Base-by-base conservation (phyloP, 2,329 filamentous ascomycete genomes). In the Aspergillus sp. region DNA sequence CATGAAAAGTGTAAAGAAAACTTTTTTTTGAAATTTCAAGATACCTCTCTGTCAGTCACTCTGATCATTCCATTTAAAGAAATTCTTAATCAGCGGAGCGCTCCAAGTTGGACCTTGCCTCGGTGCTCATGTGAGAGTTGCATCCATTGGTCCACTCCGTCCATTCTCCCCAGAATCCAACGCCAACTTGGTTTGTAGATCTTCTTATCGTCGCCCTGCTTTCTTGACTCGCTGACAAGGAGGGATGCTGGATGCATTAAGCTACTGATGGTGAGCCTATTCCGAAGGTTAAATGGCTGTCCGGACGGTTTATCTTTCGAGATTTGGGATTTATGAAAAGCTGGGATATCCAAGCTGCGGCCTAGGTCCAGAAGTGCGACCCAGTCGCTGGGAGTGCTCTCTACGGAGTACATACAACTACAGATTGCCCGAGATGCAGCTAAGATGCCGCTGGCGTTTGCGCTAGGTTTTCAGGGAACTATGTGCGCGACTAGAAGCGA, bases 111-210 rank as follows among this genome's bases (percentile, higher is more conserved):
- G 34, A 15, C 11, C 11, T 8, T 45, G 22, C 52, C 52, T 54
- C 51, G 51, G 51, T 28, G 54, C 46, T 51, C 54, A 57, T 57
- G 55, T 57, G 55, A 57, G 55, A 57, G 50, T 57, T 4, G 6
- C 34, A 31, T n/a, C 45, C 31, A 57, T 57, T 57, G 55, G 55
- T 15, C 34, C 34, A 30, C 52, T 53, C 23, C 15, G 7, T 30
- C 22, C 38, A 19, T 54, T 54, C 25, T 23, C 19, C 46, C 46
- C 22, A 28, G 46, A 13, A 48, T 23, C 22, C 5, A 8, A 48
- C n/a, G 43, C 3, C 9, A 46, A 46, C 13, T 23, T 1, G 46
- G 19, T 23, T 5, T 48, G 19, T 15, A 48, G 46, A 28, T 28
- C 46, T 48, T 48, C 46, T 48, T 48, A 47, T 46, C 46, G 13